Evolutionary conservation across 139 green algal species (phyloP), one percentile per base, ranked within the genome.

Genomic region (Chlamydomonas urium): DNA sequence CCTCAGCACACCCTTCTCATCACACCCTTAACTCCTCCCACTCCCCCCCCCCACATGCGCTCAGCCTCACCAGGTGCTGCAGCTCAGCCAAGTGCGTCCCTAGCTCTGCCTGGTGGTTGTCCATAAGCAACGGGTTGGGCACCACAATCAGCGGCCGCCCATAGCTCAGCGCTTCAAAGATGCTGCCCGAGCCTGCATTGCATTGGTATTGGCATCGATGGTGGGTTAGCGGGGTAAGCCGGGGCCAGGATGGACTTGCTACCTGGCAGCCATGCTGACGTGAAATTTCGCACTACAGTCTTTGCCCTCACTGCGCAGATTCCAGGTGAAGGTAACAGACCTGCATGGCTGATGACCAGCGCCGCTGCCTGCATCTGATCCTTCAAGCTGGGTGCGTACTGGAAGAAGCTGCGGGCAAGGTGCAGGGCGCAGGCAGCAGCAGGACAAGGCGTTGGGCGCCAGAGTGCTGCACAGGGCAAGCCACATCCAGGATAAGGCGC

Each of bases 51-150:
- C 45, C 21, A 21, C 17, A 56, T 56, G 17, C 45, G 17, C 21
- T 36, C 6, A 63, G 29, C 29, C 81, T 66, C 42, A 86, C 59
- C 73, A 88, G 68, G 72, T 90, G 72, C 1, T 80, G 62, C 61
- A 83, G 62, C 19, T 31, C 63, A 42, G 83, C 82, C 45, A 96
- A 77, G 65, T 92, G 78, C 47, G 81, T 63, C 2, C 83, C 89
- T 35, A 92, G 79, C 73, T 92, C 79, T 36, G 74, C 86, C 79
- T 96, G 90, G 73, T 96, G 90, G 79, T 96, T 91, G 81, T 89
- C 87, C 90, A 96, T 96, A 29, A 96, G 80, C 36, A 85, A 47
- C 3, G 86, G 72, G 65, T 96, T 96, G 63, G 90, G 90, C 48
- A 96, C 90, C 48, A 87, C 90, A 28, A 96, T 79, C 8, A 94